phyloP scores from a whole-genome alignment of 768 basidiomycete species.

The Suillus fuscotomentosus region DNA sequence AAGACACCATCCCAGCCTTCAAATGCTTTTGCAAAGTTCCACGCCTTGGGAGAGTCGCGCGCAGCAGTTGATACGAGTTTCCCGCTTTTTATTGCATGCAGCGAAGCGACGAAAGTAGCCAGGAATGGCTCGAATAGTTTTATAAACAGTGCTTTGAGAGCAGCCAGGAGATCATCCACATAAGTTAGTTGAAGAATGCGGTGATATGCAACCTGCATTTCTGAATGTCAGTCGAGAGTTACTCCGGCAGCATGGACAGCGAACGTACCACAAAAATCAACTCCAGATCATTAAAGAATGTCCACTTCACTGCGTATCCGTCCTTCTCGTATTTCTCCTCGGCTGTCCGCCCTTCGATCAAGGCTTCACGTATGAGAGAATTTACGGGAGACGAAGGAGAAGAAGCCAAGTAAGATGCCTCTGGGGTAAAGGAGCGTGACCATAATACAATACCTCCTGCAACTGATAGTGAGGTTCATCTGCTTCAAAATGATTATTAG shows the following conservation, averaged over 20 bases:
- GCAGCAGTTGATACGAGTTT: conserved; percentile 35
- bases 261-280: conserved; percentile 90
- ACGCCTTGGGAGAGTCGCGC: conserved; percentile 39
- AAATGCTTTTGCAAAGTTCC: conserved; percentile 71
- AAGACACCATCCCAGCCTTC: conserved; percentile 82
- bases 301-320: conserved; percentile 93
- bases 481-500: background rate
- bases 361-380: conserved; percentile 82
- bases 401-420: conserved; percentile 64
- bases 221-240: conserved; percentile 6
- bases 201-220: conserved; percentile 85
- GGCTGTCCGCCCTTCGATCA: conserved; percentile 85
- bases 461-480: conserved; percentile 10
- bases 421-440: conserved; percentile 93
- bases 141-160: conserved; percentile 82
- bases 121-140: conserved; percentile 86
- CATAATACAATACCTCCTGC: conserved; percentile 91
- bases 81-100: conserved; percentile 59
- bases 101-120: conserved; percentile 76
- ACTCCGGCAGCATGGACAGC: background rate
- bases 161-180: conserved; percentile 81
- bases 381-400: conserved; percentile 83
- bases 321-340: conserved; percentile 91
- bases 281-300: conserved; percentile 92
- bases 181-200: conserved; percentile 94